Evolutionary conservation across 1,139 yeast species (phyloP).

Genomic region (Sugiyamaella paludigena): DNA sequence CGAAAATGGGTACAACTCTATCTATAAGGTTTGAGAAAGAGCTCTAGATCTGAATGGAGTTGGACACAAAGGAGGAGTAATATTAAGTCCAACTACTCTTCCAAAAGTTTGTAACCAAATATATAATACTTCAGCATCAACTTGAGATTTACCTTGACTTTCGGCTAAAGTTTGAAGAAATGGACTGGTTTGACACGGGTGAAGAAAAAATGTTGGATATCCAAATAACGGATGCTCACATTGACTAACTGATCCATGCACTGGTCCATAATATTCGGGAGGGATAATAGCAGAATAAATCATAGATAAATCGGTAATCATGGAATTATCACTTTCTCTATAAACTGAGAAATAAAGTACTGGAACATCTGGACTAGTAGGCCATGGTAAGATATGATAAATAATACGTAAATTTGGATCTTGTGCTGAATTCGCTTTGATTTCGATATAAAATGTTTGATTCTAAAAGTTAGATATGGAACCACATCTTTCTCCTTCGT

Average conservation of each 20-base stretch:
- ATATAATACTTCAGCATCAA: conserved; percentile 10
- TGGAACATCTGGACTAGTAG: conserved; percentile 33
- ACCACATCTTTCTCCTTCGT: background rate
- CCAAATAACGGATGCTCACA: conserved; percentile 38
- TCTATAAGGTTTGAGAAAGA: background rate
- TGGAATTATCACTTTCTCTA: conserved; percentile 14
- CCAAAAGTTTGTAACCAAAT: conserved; percentile 34
- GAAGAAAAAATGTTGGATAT: conserved; percentile 37
- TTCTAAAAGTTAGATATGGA: background rate
- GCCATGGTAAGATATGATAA: conserved; percentile 33
- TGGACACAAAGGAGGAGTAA: conserved; percentile 2
- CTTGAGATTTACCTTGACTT: background rate
- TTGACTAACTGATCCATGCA: conserved; percentile 28
- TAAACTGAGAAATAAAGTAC: conserved; percentile 34
- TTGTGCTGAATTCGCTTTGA: conserved; percentile 3
- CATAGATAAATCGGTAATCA: conserved; percentile 23
- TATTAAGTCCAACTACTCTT: conserved; percentile 21
- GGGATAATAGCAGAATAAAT: conserved; percentile 22
- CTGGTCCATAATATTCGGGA: conserved; percentile 5
- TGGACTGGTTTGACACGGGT: conserved; percentile 40
- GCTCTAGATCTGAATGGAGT: conserved; percentile 1
- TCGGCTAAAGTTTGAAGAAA: background rate
- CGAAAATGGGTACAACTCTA: too few relatives aligned
- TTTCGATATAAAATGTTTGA: conserved; percentile 10
- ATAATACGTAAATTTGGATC: conserved; percentile 7